Conservation (phyloP, 331 rosid species). For the Pyracantha coccinea region DNA sequence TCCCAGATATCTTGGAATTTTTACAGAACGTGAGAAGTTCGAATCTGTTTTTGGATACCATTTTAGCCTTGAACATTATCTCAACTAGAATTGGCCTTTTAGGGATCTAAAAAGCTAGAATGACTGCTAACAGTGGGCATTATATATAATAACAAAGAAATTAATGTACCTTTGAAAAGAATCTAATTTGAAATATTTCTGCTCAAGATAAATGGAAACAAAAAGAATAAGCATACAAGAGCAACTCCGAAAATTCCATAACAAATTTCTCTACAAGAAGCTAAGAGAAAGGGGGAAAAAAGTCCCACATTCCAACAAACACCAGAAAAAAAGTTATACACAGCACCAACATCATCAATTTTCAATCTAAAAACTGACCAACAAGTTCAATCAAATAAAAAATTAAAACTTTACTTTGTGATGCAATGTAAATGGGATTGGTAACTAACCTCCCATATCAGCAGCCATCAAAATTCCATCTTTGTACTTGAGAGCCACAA, state of each 20-base stretch:
- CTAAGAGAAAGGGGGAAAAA: background rate
- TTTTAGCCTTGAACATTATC: background rate
- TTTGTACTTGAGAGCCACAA: conserved; percentile 71
- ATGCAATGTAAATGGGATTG: too few species aligned
- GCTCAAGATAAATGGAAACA: background rate
- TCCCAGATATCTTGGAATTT: background rate
- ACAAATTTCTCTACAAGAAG: background rate
- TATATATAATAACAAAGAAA: too few species aligned
- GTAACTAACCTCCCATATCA: too few species aligned
- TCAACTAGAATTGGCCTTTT: too few species aligned
- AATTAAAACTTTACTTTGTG: too few species aligned
- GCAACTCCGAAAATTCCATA: background rate
- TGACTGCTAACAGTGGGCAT: background rate
- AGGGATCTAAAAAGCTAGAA: background rate
- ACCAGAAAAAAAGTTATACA: background rate
- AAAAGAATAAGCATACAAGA: background rate
- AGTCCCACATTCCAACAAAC: background rate
- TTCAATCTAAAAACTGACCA: background rate
- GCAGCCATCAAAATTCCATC: conserved; percentile 56
- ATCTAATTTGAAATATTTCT: background rate
- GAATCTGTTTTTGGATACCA: background rate
- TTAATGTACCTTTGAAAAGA: background rate
- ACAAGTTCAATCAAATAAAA: conserved; percentile 7
- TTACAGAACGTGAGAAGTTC: background rate
- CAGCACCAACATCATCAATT: background rate